Base-by-base conservation (phyloP, 495 filamentous ascomycete species). In the Pseudomonodictys pantanalensis region DNA sequence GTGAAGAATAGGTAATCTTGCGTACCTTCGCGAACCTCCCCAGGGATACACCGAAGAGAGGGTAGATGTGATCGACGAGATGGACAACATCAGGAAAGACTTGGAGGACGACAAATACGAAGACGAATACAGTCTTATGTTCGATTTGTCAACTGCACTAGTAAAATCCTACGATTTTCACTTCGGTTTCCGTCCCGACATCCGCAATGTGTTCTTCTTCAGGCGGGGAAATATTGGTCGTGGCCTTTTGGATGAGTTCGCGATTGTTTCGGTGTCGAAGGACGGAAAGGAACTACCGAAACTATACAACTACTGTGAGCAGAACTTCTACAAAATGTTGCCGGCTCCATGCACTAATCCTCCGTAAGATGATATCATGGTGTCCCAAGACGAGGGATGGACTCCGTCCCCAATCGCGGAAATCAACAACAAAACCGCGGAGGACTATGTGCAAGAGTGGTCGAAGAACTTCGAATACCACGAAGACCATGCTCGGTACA, bases 401-500 rank as follows among this genome's bases (percentile, higher is more conserved):
- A 60, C 28, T 1, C 42, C 56, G 3, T 68, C 65, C 2, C 38
- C 58, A 1, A 42, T 65, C 24, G 47, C 17, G 1, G 25, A 51
- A 20, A 77, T 78, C 62, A 76, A 78, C 52, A 71, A 71, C 24
- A 38, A 71, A 22, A 65, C 73, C 29, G 73, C 72, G 2, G 66
- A 69, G 20, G 67, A 60, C 8, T 73, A 67, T 43, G 18, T 76
- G 18, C 64, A 60, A 18, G 54, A 72, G 1, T 69, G 64, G 64
- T 69, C 73, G 11, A 50, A 54, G n/a, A 54, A 59, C 25, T 69
- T 68, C n/a, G 47, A 56, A 10, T 70, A 70, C 53, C 75, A 75
- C 46, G 78, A 80, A 54, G 69, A 67, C 24, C 77, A 80, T 54
- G 75, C 77, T n/a, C 75, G 72, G 1, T 80, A 77, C 56, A 80